A percentile compares a stretch with the other conserved stretches of the same genome.
Evolutionary conservation across 345 rosid species (phyloP).

Genomic region (Conringia planisiliqua): DNA sequence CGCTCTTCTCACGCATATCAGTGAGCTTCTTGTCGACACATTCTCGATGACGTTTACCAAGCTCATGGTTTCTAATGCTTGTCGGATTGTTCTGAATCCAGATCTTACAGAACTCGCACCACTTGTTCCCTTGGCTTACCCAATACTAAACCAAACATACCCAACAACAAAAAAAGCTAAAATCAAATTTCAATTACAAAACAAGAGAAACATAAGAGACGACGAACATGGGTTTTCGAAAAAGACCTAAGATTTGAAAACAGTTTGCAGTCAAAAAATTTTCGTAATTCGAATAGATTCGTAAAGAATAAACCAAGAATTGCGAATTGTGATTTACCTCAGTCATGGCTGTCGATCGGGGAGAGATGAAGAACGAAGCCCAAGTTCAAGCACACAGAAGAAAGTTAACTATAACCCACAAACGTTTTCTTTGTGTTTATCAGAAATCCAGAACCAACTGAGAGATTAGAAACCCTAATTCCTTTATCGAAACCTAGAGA

Average conservation of each 20-base stretch:
- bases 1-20: slow-evolving; percentile 73
- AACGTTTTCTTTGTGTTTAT: not conserved
- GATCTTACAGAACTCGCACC: slow-evolving; percentile 97
- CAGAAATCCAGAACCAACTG: not conserved
- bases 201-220: not conserved
- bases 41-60: slow-evolving; percentile 79
- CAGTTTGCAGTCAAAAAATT: not conserved
- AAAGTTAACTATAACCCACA: not conserved
- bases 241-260: not conserved
- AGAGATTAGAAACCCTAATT: slow-evolving; percentile 21
- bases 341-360: slow-evolving; percentile 49
- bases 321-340: slow-evolving; percentile 45
- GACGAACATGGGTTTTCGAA: not conserved
- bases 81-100: slow-evolving; percentile 72
- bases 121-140: slow-evolving; percentile 97
- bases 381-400: not conserved
- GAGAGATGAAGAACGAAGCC: slow-evolving; percentile 5
- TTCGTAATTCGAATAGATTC: not conserved
- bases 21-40: slow-evolving; percentile 66
- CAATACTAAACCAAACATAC: slow-evolving; percentile 47
- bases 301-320: not conserved
- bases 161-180: not conserved
- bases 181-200: slow-evolving; percentile 7
- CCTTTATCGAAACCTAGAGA: slow-evolving; percentile 3
- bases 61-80: slow-evolving; percentile 92